phyloP scores from a whole-genome alignment of 495 filamentous ascomycete genomes.

The Xylaria grammica region DNA sequence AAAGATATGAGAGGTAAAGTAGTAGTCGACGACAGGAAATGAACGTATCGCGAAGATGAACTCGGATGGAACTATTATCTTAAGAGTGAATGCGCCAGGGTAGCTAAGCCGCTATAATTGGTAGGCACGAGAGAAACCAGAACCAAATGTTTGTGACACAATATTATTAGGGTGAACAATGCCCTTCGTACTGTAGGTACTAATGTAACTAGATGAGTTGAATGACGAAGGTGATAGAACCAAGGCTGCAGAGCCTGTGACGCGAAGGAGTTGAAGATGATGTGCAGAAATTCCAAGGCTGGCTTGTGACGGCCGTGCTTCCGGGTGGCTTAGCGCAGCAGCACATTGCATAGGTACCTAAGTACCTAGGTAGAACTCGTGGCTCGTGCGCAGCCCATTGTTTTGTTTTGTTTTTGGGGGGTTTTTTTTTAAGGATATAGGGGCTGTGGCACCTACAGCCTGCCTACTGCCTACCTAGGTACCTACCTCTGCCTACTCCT shows the following conservation, averaged over 20 bases:
- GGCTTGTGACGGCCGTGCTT: conserved; percentile 2
- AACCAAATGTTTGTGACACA: background rate
- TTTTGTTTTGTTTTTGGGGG: background rate
- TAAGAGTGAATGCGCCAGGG: conserved; percentile 2
- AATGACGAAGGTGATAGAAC: conserved; percentile 17
- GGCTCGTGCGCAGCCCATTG: background rate
- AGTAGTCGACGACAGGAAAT: background rate
- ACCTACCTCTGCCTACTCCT: no score
- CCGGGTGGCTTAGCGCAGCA: conserved; percentile 5
- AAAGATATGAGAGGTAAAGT: background rate
- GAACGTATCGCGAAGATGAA: background rate
- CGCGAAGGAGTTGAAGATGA: conserved; percentile 21
- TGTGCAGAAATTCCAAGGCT: conserved; percentile 31
- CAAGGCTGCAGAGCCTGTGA: conserved; percentile 6
- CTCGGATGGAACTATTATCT: background rate
- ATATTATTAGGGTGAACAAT: background rate
- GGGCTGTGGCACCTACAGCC: no score
- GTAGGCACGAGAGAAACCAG: background rate
- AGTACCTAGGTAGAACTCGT: background rate
- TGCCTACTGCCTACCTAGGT: no score
- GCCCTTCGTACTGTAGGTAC: background rate
- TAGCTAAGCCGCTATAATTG: background rate
- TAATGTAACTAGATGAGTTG: conserved; percentile 12
- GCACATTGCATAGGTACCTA: conserved; percentile 3
- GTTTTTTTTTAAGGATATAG: no score